Percentiles rank a stretch among this genome's conserved stretches.
These are phyloP conservation scores for Penicillium glabrum DNA, from an alignment of 2,329 filamentous ascomycete species.

Conservation along the genomic window DNA sequence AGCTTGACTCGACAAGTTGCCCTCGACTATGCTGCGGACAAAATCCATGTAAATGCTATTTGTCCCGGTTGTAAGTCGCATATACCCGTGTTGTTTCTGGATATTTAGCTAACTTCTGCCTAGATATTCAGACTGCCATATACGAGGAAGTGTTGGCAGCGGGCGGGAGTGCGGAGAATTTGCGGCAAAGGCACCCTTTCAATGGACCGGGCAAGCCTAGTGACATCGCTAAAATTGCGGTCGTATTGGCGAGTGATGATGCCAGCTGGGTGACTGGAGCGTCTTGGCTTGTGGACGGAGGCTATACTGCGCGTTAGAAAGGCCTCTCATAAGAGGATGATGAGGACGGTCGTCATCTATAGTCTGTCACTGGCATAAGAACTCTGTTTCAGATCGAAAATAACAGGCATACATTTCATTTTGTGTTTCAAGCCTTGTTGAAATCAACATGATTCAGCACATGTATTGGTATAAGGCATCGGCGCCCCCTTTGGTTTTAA, in stretches of 20 bases:
- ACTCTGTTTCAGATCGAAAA: no score
- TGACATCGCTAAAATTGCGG: conserved; percentile 41
- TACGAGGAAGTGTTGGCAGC: conserved; percentile 7
- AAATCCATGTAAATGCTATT: conserved; percentile 22
- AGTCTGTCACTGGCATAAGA: no score
- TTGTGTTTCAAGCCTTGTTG: no score
- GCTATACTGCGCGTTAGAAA: conserved; percentile 35
- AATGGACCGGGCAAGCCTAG: conserved; percentile 28
- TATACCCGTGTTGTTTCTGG: background rate
- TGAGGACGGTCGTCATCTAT: no score
- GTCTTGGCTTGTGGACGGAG: conserved; percentile 48
- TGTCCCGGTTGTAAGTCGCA: conserved; percentile 9
- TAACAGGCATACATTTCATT: no score
- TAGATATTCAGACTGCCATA: conserved; percentile 14
- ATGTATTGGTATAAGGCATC: no score
- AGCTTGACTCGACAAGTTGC: conserved; percentile 41
- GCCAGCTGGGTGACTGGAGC: conserved; percentile 48
- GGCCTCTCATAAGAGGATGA: background rate
- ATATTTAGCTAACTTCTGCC: background rate
- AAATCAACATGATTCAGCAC: no score
- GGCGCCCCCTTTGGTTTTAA: no score
- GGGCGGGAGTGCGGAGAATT: background rate
- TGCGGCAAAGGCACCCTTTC: conserved; percentile 25
- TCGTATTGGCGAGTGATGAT: conserved; percentile 51
- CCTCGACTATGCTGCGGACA: conserved; percentile 8